These are phyloP conservation scores for Phycomyces nitens DNA, from an alignment of 192 early-diverging fungal species.

Conservation along the genomic window DNA sequence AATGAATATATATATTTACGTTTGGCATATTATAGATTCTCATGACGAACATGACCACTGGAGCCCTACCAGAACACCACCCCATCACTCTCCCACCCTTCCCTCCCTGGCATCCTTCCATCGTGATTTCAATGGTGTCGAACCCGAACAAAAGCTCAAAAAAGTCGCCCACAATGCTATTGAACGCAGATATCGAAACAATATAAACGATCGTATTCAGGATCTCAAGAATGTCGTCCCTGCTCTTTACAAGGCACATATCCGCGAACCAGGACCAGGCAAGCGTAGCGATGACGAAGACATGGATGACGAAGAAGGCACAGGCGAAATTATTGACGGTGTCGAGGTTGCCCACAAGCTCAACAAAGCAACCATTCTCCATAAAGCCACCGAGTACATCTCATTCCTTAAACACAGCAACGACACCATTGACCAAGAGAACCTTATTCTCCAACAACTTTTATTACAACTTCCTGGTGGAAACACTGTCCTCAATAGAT, in stretches of 20 bases:
- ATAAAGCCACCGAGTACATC: constrained; percentile 93
- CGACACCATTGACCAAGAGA: constrained; percentile 38
- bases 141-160: constrained; percentile 49
- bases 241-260: constrained; percentile 59
- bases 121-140: too few species aligned
- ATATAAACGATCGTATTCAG: constrained; percentile 91
- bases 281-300: constrained; percentile 45
- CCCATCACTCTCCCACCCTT: too few species aligned
- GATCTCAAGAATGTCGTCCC: constrained; percentile 84
- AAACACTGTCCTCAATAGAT: constrained; percentile 25
- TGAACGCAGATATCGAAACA: constrained; percentile 90
- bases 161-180: constrained; percentile 94
- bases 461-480: constrained; percentile 44
- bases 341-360: constrained; percentile 81
- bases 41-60: too few species aligned
- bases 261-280: constrained; percentile 36
- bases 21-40: too few species aligned
- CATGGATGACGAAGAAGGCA: constrained; percentile 42
- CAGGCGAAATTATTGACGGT: constrained; percentile 63
- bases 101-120: too few species aligned
- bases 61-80: too few species aligned
- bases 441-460: constrained; percentile 38
- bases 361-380: constrained; percentile 92
- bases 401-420: constrained; percentile 47
- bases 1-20: too few species aligned